Evolutionary conservation across 2,329 filamentous ascomycete genomes (phyloP).

Genomic region (Neurospora sp.): DNA sequence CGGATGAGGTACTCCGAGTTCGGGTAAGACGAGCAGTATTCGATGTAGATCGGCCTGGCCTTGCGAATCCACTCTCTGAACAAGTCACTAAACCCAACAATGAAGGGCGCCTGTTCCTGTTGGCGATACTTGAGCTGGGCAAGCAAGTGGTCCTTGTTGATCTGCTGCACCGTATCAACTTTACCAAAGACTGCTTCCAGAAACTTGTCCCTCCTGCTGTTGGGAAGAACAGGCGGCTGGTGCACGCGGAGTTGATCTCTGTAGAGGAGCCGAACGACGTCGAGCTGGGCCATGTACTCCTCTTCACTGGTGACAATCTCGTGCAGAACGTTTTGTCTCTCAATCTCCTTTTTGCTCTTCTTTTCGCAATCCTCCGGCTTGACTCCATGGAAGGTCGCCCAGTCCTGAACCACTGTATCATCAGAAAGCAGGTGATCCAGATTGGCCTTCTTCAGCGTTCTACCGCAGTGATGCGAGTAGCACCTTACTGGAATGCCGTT

Average conservation of each 20-base stretch:
- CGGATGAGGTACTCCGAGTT: conserved; percentile 74
- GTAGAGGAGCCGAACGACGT: conserved; percentile 77
- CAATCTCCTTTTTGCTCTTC: conserved; percentile 75
- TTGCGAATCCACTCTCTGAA: conserved; percentile 98
- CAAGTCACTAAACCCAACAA: conserved; percentile 88
- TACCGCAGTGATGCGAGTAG: conserved; percentile 88
- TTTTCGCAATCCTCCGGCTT: conserved; percentile 65
- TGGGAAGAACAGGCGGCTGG: conserved; percentile 71
- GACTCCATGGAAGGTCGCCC: conserved; percentile 81
- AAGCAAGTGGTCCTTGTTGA: conserved; percentile 86
- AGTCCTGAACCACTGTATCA: conserved; percentile 63
- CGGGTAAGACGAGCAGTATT: conserved; percentile 83
- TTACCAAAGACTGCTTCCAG: conserved; percentile 81
- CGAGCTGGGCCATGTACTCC: conserved; percentile 77
- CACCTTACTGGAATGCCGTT: conserved; percentile 62
- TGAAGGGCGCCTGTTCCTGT: conserved; percentile 91
- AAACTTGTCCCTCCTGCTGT: conserved; percentile 70
- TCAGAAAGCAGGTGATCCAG: conserved; percentile 63
- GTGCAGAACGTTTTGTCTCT: conserved; percentile 87
- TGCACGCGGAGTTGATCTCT: conserved; percentile 65
- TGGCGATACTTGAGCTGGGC: conserved; percentile 95
- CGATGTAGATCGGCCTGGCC: conserved; percentile 77
- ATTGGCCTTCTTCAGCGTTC: conserved; percentile 91
- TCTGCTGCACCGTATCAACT: conserved; percentile 75
- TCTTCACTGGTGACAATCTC: conserved; percentile 94